Percentiles rank a stretch among this genome's conserved stretches.
phyloP scores from a whole-genome alignment of 345 rosid genomes.

The Hypericum androsaemum region DNA sequence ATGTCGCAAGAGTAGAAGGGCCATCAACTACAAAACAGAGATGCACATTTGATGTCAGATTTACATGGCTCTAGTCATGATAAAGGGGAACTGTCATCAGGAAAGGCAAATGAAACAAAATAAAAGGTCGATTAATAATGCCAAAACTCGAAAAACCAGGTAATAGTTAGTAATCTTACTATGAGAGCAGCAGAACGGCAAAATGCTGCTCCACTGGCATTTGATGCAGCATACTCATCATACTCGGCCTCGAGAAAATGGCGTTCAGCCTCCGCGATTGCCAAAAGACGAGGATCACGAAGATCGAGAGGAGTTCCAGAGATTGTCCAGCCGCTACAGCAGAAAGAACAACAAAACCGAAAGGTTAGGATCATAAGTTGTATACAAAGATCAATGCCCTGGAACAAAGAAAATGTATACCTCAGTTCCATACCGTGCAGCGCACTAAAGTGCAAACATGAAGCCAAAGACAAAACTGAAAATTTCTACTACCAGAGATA shows the following conservation, averaged over 20 bases:
- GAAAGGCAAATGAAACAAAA: no score
- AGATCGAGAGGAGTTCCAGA: slow-evolving; percentile 75
- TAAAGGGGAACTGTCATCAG: no score
- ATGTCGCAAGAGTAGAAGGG: slow-evolving; percentile 68
- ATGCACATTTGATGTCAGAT: no score
- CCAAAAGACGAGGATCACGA: slow-evolving; percentile 74
- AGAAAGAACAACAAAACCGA: slow-evolving; percentile 14
- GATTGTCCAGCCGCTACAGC: slow-evolving; percentile 86
- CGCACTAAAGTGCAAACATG: neutral
- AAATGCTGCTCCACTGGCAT: slow-evolving; percentile 79
- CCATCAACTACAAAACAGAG: slow-evolving; percentile 51
- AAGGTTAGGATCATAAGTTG: neutral
- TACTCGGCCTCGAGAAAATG: slow-evolving; percentile 79
- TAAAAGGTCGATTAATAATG: neutral
- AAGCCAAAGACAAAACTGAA: neutral
- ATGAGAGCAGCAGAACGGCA: slow-evolving; percentile 84
- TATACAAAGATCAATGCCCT: neutral
- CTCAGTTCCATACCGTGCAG: no score
- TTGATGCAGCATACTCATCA: slow-evolving; percentile 72
- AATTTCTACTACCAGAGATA: neutral
- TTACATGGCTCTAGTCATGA: no score
- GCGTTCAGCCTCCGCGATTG: slow-evolving; percentile 86
- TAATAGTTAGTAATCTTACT: slow-evolving; percentile 29
- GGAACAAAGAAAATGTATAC: no score
- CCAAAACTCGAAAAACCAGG: neutral